A percentile compares a stretch with the other conserved stretches of the same genome.
Evolutionary conservation across 2,329 filamentous ascomycete species (phyloP).

Genomic region (Pyrenophora tritici-repentis): DNA sequence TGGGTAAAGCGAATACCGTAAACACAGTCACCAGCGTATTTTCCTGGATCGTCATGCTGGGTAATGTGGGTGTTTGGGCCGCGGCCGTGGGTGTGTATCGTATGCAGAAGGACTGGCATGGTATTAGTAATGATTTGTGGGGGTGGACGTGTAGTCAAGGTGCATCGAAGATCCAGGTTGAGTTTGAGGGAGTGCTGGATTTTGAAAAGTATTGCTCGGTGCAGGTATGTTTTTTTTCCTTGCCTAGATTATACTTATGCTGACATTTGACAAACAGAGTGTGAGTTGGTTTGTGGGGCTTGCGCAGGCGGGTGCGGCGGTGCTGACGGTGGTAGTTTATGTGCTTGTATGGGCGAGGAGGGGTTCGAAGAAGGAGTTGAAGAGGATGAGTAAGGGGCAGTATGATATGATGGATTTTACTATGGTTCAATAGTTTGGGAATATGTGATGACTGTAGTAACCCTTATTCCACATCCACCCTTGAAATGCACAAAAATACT

Average conservation of each 20-base stretch:
- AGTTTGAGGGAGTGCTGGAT: slow-evolving; percentile 44
- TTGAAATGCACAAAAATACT: too few relatives aligned
- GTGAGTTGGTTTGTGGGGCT: slow-evolving; percentile 45
- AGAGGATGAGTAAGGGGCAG: not conserved
- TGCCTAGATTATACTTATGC: too few relatives aligned
- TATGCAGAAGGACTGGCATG: slow-evolving; percentile 42
- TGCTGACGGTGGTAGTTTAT: slow-evolving; percentile 39
- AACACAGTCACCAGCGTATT: slow-evolving; percentile 36
- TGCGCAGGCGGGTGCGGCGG: slow-evolving; percentile 37
- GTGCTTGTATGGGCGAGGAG: slow-evolving; percentile 34
- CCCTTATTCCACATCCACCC: too few relatives aligned
- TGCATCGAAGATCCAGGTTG: slow-evolving; percentile 45
- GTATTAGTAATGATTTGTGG: slow-evolving; percentile 49
- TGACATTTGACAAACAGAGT: slow-evolving; percentile 21
- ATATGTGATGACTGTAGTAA: too few relatives aligned
- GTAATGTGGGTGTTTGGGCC: slow-evolving; percentile 47
- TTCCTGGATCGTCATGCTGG: slow-evolving; percentile 33
- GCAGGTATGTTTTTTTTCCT: slow-evolving; percentile 32
- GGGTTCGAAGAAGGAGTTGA: slow-evolving; percentile 37
- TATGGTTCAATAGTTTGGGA: too few relatives aligned
- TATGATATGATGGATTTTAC: too few relatives aligned
- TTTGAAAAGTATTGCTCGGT: slow-evolving; percentile 45
- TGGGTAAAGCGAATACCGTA: slow-evolving; percentile 42
- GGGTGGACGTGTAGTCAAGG: slow-evolving; percentile 48
- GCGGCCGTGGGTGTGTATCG: slow-evolving; percentile 44